Evolutionary conservation across 371 early-diverging fungal species (phyloP).

Genomic region (Mortierella sp.): DNA sequence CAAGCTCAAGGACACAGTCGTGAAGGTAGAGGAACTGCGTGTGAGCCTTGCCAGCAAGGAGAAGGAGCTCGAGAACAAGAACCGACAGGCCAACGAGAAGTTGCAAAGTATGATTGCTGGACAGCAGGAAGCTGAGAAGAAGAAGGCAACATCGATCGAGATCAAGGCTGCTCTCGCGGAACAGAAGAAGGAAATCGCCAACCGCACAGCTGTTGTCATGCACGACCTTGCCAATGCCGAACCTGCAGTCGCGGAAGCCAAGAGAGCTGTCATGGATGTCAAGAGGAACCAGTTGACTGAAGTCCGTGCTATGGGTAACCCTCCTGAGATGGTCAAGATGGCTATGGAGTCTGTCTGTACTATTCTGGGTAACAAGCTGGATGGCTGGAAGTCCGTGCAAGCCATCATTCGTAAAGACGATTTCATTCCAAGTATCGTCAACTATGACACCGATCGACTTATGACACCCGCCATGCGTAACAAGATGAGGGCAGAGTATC

Average conservation of each 20-base stretch:
- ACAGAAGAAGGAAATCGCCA: conserved; percentile 85
- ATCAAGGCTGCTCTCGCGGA: conserved; percentile 83
- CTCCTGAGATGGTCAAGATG: conserved; percentile 96
- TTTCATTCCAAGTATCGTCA: conserved; percentile 97
- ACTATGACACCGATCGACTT: conserved; percentile 87
- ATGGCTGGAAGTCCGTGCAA: conserved; percentile 91
- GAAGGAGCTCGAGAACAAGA: conserved; percentile 90
- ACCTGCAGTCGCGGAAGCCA: conserved; percentile 97
- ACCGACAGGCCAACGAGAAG: conserved; percentile 93
- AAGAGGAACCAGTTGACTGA: conserved; percentile 98
- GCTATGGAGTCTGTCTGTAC: conserved; percentile 98
- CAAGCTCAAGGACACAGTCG: conserved; percentile 95
- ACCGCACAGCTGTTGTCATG: conserved; percentile 85
- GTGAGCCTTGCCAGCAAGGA: conserved; percentile 90
- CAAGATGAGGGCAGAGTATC: conserved; percentile 80
- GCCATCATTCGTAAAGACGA: conserved; percentile 95
- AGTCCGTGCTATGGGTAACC: conserved; percentile 97
- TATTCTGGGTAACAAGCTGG: conserved; percentile 89
- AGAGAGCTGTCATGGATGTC: conserved; percentile 92
- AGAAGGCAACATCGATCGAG: conserved; percentile 84
- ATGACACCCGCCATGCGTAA: conserved; percentile 82
- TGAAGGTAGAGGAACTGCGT: conserved; percentile 95
- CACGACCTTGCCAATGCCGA: conserved; percentile 95
- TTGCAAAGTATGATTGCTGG: conserved; percentile 95
- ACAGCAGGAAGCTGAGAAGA: conserved; percentile 95